A percentile compares a stretch with the other conserved stretches of the same genome.
Evolutionary conservation across 116 monocot genomes (phyloP).

Genomic region (Dioscorea cayenensis): DNA sequence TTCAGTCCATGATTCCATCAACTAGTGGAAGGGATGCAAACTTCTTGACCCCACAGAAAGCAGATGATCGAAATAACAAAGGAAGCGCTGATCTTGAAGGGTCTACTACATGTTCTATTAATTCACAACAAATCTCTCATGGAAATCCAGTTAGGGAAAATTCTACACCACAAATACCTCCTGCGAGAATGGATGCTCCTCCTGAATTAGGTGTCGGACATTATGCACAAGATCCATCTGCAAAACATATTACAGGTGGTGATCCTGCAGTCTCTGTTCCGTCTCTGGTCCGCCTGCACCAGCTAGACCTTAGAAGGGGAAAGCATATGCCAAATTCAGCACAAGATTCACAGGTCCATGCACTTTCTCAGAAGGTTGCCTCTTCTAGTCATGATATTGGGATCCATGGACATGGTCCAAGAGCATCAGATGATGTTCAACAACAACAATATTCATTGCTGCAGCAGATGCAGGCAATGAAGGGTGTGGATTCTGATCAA

Average conservation of each 20-base stretch:
- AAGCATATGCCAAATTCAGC: neutral
- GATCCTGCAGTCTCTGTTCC: neutral
- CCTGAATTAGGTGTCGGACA: neutral
- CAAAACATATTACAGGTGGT: neutral
- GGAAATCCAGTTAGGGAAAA: neutral
- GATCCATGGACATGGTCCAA: too few relatives aligned
- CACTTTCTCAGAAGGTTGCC: neutral
- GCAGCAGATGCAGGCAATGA: too few relatives aligned
- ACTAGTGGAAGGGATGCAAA: neutral
- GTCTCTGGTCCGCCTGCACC: neutral
- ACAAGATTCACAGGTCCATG: neutral
- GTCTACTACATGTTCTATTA: neutral
- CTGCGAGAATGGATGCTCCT: neutral
- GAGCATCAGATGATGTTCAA: too few relatives aligned
- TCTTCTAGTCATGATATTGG: neutral
- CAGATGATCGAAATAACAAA: neutral
- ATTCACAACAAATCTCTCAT: neutral
- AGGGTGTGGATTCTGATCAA: too few relatives aligned
- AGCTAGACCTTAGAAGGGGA: neutral
- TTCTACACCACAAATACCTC: neutral
- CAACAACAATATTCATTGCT: too few relatives aligned
- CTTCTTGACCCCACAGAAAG: neutral
- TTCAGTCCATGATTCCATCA: slow-evolving; percentile 1
- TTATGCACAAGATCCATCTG: neutral
- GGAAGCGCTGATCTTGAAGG: neutral